These are phyloP conservation scores for Colletotrichum tabaci DNA, from an alignment of 2,329 filamentous ascomycete species.

Conservation along the genomic window DNA sequence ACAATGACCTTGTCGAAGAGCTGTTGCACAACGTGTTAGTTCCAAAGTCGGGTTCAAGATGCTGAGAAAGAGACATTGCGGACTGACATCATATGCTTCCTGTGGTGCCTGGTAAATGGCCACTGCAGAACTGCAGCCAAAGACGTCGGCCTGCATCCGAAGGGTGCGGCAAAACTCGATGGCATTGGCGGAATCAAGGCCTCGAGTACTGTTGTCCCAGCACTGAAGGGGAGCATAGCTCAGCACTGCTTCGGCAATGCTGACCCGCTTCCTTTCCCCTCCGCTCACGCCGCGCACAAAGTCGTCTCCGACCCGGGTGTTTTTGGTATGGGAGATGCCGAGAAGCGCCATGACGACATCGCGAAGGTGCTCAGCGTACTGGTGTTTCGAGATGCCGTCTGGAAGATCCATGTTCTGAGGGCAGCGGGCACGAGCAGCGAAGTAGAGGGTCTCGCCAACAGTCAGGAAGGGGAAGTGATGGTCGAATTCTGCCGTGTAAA, in stretches of 20 bases:
- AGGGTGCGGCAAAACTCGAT: constrained; percentile 46
- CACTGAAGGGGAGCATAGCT: constrained; percentile 48
- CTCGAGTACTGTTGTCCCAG: constrained; percentile 65
- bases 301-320: constrained; percentile 69
- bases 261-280: constrained; percentile 64
- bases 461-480: constrained; percentile 72
- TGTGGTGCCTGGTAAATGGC: constrained; percentile 74
- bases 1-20: constrained; percentile 78
- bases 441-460: constrained; percentile 73
- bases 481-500: constrained; percentile 77
- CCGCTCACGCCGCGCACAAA: constrained; percentile 68
- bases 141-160: constrained; percentile 47
- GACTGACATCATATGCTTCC: constrained; percentile 64
- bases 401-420: constrained; percentile 62
- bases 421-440: constrained; percentile 70
- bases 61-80: neutral
- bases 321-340: constrained; percentile 68
- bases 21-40: constrained; percentile 18
- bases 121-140: constrained; percentile 46
- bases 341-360: constrained; percentile 70
- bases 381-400: constrained; percentile 55
- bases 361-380: constrained; percentile 63
- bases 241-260: constrained; percentile 53
- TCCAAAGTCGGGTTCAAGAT: neutral
- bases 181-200: constrained; percentile 50